These are phyloP conservation scores for Pichia sp. DNA, from an alignment of 1,139 yeast species.

Conservation along the genomic window DNA sequence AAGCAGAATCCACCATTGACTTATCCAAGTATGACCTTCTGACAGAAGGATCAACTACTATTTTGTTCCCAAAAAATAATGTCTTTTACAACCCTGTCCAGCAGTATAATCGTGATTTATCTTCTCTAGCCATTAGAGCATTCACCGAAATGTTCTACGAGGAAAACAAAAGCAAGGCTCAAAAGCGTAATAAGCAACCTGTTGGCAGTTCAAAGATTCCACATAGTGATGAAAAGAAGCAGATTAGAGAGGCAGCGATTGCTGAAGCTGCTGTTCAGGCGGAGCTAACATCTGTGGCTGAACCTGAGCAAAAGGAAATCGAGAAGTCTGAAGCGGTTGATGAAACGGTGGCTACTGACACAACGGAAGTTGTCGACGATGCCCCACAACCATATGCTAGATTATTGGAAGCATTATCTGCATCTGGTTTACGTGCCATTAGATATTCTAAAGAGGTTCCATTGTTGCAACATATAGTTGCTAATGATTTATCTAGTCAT, in stretches of 20 bases:
- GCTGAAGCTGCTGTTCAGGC: constrained; percentile 8
- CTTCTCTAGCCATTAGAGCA: constrained; percentile 78
- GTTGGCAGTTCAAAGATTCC: constrained; percentile 15
- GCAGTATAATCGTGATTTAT: constrained; percentile 89
- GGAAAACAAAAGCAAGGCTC: constrained; percentile 23
- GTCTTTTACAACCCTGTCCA: constrained; percentile 96
- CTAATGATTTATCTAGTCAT: constrained; percentile 79
- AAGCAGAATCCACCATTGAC: no score
- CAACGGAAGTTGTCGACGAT: neutral
- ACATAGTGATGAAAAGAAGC: constrained; percentile 18
- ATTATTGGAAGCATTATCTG: constrained; percentile 85
- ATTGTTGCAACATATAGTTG: constrained; percentile 59
- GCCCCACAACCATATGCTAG: constrained; percentile 33
- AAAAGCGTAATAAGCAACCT: constrained; percentile 24
- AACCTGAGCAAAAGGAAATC: constrained; percentile 1
- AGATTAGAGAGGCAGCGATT: constrained; percentile 18
- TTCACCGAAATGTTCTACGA: constrained; percentile 59
- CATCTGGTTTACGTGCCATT: constrained; percentile 91
- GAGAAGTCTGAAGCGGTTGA: constrained; percentile 4
- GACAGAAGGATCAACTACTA: constrained; percentile 72
- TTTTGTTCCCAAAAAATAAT: constrained; percentile 68
- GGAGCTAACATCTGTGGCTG: neutral
- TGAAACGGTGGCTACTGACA: neutral
- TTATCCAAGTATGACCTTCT: constrained; percentile 19
- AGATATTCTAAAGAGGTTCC: constrained; percentile 91